Evolutionary conservation across 345 rosid species (phyloP).

Genomic region (Pelargonium nanum): DNA sequence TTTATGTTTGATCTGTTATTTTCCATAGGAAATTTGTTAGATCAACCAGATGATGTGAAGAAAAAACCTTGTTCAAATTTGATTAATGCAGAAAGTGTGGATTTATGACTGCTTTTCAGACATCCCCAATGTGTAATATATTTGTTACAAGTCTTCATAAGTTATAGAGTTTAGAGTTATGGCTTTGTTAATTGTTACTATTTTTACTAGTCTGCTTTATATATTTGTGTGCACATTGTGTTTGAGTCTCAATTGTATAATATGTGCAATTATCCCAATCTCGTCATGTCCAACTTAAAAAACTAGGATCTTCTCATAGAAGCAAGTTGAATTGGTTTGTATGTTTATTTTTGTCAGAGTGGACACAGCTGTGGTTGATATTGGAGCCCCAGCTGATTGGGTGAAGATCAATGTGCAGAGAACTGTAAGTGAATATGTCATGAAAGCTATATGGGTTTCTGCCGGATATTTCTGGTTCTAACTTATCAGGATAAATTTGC

Average conservation of each 20-base stretch:
- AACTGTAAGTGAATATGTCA: constrained; percentile 32
- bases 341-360: constrained; percentile 21
- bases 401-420: constrained; percentile 62
- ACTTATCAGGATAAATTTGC: constrained; percentile 1
- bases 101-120: background rate
- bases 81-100: background rate
- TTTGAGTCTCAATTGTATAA: background rate
- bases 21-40: too few relatives aligned
- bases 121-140: background rate
- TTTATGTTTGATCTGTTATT: background rate
- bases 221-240: background rate
- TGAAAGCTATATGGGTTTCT: constrained; percentile 2
- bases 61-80: background rate
- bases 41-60: background rate
- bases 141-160: background rate
- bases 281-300: background rate
- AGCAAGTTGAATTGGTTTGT: constrained; percentile 1
- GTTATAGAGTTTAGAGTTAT: background rate
- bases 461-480: background rate
- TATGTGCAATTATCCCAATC: background rate
- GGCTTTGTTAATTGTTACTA: background rate
- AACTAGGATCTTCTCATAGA: background rate
- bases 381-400: constrained; percentile 68
- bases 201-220: background rate
- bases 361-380: constrained; percentile 40